Percentiles rank a stretch among this genome's conserved stretches.
Evolutionary conservation across 768 basidiomycete species (phyloP).

Genomic region (Hebeloma cylindrosporum): DNA sequence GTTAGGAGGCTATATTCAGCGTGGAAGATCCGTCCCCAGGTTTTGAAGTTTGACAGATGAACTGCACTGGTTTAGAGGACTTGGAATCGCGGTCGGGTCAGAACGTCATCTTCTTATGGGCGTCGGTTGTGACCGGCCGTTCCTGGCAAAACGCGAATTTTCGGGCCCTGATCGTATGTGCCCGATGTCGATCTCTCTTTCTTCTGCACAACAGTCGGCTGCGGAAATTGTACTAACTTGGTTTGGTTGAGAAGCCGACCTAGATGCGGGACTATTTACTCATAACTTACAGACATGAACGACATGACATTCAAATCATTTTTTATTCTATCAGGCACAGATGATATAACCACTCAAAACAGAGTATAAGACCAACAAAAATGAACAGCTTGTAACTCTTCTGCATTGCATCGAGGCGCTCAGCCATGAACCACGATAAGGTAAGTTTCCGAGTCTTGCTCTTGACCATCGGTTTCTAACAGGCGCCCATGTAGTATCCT

Average conservation of each 20-base stretch:
- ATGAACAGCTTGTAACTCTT: conserved; percentile 12
- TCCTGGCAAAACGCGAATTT: conserved; percentile 11
- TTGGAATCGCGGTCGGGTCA: conserved; percentile 1
- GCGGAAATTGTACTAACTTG: conserved; percentile 20
- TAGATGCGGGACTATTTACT: conserved; percentile 25
- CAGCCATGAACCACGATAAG: conserved; percentile 26
- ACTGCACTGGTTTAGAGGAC: conserved; percentile 3
- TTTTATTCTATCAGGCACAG: conserved; percentile 29
- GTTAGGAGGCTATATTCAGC: conserved; percentile 5
- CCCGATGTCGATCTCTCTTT: conserved; percentile 21
- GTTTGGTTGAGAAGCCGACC: conserved; percentile 23
- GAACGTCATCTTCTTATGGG: conserved; percentile 18
- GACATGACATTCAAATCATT: conserved; percentile 27
- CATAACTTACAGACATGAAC: conserved; percentile 12
- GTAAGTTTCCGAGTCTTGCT: conserved; percentile 13
- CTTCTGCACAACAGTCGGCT: conserved; percentile 21
- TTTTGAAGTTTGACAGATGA: conserved; percentile 16
- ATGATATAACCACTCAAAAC: conserved; percentile 13
- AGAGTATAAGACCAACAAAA: conserved; percentile 24
- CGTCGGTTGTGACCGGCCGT: conserved; percentile 9
- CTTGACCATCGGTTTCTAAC: conserved; percentile 8
- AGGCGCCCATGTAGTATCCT: conserved; percentile 30
- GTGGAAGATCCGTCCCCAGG: not conserved
- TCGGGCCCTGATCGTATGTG: conserved; percentile 22
- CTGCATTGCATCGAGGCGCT: conserved; percentile 13